Conservation (phyloP, 176 grass and related monocot species). For the Thalia dealbata region DNA sequence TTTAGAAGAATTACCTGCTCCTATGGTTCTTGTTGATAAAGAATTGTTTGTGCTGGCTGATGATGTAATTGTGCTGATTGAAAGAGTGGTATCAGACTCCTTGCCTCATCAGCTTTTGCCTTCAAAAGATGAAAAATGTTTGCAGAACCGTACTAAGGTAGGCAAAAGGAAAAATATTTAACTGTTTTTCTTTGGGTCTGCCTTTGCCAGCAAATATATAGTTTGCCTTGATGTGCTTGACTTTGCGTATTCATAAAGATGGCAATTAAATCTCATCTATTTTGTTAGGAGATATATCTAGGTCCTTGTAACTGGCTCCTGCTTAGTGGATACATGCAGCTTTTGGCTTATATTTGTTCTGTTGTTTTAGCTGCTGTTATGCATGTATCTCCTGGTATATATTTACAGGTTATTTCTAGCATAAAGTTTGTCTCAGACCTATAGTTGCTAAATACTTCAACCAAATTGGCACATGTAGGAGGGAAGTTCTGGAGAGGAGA, state of each 20-base stretch:
- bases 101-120: constrained; percentile 60
- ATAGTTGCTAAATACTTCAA: background rate
- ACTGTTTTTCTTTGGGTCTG: background rate
- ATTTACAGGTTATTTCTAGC: background rate
- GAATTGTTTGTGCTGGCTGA: constrained; percentile 80
- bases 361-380: background rate
- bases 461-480: constrained; percentile 28
- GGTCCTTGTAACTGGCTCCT: background rate
- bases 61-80: constrained; percentile 73
- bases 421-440: background rate
- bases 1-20: constrained; percentile 40
- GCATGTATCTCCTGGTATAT: background rate
- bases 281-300: background rate
- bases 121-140: constrained; percentile 76
- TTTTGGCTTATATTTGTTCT: background rate
- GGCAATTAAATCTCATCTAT: background rate
- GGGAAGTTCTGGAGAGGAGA: constrained; percentile 68
- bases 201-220: background rate
- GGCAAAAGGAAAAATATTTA: background rate
- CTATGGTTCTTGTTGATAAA: constrained; percentile 69
- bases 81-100: constrained; percentile 60
- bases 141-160: constrained; percentile 71
- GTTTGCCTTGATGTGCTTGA: background rate
- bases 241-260: background rate
- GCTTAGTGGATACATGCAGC: background rate